phyloP scores from a whole-genome alignment of 352 stramenopile genomes.

The Thalassiosira hispida region DNA sequence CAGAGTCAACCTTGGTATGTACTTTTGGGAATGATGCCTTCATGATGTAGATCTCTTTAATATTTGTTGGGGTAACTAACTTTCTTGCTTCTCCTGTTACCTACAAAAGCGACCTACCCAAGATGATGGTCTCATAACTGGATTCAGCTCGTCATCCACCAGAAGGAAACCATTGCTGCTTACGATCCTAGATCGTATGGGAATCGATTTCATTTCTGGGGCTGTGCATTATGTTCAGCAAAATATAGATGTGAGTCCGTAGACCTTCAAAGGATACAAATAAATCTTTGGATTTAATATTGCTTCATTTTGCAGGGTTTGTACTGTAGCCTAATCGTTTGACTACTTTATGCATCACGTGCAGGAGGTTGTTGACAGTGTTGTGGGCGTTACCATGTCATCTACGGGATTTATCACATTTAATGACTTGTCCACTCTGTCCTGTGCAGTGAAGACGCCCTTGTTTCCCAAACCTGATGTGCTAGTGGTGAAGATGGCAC shows the following conservation, averaged over 20 bases:
- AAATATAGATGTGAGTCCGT: slow-evolving; percentile 46
- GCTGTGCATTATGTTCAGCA: slow-evolving; percentile 46
- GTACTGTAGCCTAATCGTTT: neutral
- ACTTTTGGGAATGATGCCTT: neutral
- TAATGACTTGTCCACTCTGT: slow-evolving; percentile 73
- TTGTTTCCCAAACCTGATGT: slow-evolving; percentile 77
- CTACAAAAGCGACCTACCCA: slow-evolving; percentile 5
- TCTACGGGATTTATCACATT: slow-evolving; percentile 85
- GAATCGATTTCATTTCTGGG: slow-evolving; percentile 57
- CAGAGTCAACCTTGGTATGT: slow-evolving; percentile 33
- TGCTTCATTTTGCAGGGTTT: neutral
- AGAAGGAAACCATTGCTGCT: slow-evolving; percentile 51
- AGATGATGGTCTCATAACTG: slow-evolving; percentile 50
- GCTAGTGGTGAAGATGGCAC: slow-evolving; percentile 70
- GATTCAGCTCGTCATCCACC: slow-evolving; percentile 30
- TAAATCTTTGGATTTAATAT: no score
- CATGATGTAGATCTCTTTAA: neutral
- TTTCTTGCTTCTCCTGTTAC: neutral
- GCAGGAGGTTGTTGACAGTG: slow-evolving; percentile 56
- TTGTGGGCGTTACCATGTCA: slow-evolving; percentile 71
- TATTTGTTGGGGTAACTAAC: neutral
- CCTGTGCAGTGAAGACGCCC: slow-evolving; percentile 68
- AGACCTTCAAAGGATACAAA: no score
- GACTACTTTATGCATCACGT: no score
- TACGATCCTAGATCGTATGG: slow-evolving; percentile 47